A percentile compares a stretch with the other conserved stretches of the same genome.
Evolutionary conservation across 192 early-diverging fungal species (phyloP).

Genomic region (Coemansia sp.): DNA sequence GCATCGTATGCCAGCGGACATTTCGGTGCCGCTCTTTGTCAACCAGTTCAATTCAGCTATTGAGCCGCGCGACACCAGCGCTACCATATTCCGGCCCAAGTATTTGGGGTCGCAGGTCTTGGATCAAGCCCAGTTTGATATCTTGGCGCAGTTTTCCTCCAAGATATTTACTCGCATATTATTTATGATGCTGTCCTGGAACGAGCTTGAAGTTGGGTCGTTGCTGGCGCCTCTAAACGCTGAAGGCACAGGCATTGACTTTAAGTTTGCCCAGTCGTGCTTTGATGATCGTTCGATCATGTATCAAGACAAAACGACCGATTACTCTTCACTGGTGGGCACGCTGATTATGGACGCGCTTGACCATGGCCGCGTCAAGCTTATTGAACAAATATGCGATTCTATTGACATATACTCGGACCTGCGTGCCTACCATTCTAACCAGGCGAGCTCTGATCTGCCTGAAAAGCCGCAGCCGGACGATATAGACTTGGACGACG

Average conservation of each 20-base stretch:
- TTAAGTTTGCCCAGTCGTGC: constrained; percentile 26
- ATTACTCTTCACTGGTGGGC: constrained; percentile 7
- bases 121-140: constrained; percentile 36
- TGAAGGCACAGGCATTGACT: constrained; percentile 24
- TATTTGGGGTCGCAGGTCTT: constrained; percentile 35
- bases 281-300: constrained; percentile 23
- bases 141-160: constrained; percentile 58
- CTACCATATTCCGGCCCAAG: constrained; percentile 10
- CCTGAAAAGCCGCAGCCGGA: background rate
- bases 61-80: constrained; percentile 7
- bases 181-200: constrained; percentile 55
- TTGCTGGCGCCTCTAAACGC: constrained; percentile 57
- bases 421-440: constrained; percentile 24
- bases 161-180: constrained; percentile 52
- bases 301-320: background rate
- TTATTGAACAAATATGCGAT: constrained; percentile 25
- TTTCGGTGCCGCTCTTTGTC: constrained; percentile 33
- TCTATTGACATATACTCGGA: constrained; percentile 37
- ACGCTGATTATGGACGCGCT: constrained; percentile 39
- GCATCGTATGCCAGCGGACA: constrained; percentile 20
- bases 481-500: background rate
- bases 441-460: background rate
- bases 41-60: constrained; percentile 17
- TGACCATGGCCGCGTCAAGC: constrained; percentile 39
- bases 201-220: constrained; percentile 53